These are phyloP conservation scores for Rhizopus stolonifer DNA, from an alignment of 371 early-diverging fungal genomes.

Conservation along the genomic window DNA sequence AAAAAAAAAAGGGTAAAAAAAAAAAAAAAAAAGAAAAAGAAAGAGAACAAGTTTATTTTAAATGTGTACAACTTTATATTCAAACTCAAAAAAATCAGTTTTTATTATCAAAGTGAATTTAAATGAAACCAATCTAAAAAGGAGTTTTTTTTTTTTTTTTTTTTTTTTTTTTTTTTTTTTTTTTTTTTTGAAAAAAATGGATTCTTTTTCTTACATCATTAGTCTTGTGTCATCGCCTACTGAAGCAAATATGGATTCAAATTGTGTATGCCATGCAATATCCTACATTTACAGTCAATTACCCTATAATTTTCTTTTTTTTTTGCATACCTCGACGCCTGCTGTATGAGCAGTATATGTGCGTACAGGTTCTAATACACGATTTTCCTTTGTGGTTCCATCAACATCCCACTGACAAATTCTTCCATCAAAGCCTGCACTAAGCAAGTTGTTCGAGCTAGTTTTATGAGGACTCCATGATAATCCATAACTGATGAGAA, in stretches of 20 bases:
- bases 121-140: no score
- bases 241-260: constrained; percentile 88
- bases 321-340: constrained; percentile 76
- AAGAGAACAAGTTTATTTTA: no score
- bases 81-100: no score
- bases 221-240: constrained; percentile 95
- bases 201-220: constrained; percentile 73
- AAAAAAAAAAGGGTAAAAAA: no score
- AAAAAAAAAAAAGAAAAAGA: no score
- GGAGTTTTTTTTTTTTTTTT: no score
- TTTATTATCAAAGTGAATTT: no score
- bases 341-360: constrained; percentile 84
- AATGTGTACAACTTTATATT: no score
- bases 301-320: not conserved
- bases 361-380: constrained; percentile 70
- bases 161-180: no score
- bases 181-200: no score
- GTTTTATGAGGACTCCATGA: constrained; percentile 70
- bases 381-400: constrained; percentile 62
- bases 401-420: constrained; percentile 77
- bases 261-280: constrained; percentile 87
- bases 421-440: constrained; percentile 84
- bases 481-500: constrained; percentile 65
- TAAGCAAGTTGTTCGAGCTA: constrained; percentile 70
- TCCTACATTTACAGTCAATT: constrained; percentile 56